Base-by-base conservation (phyloP, 2,329 filamentous ascomycete species). In the Xylariales sp. region DNA sequence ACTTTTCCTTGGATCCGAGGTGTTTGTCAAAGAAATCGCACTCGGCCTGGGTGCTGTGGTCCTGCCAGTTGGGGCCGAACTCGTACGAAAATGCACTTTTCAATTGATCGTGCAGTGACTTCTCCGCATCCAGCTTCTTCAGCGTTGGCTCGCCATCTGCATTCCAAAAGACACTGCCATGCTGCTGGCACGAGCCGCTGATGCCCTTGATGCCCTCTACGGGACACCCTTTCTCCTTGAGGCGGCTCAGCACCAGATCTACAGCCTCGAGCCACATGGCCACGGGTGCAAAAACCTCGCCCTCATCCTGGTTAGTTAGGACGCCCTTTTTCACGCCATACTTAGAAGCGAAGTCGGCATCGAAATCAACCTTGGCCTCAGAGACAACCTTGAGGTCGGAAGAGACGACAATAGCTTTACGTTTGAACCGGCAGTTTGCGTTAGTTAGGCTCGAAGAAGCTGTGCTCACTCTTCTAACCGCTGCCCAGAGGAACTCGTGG, bases 51-150 rank as follows among this genome's bases (percentile, higher is more conserved):
- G 93, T 97, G 65, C 89, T 95, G 44, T 90, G 85, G 61, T 98
- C 93, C 66, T 97, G 93, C 93, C 93, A 98, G 61, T 97, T 98
- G 6, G 93, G 93, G 48, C 88, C 89, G 65, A 82, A 90, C 5
- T 85, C 82, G 60, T 94, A 85, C 13, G 89, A 85, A 56, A 97
- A 87, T 0, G 84, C 85, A 4, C 65, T 67, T 8, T 68, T 63
- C 18, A 97, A 68, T 65, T 95, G 89, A 43, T 85, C 80, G 34
- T 85, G 73, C 32, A 97, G 67, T 1, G 73, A 65, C 56, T 76
- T 76, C 15, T 63, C 63, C 3, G 73, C 57, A 48, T 87, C 72
- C 29, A 97, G 66, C 11, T 54, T 66, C 4, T 59, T 65, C 29
- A 97, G 72, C 29, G 84, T 55, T 6, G 62, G 54, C 56, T 86